phyloP scores from a whole-genome alignment of 441 rosid genomes.

The Populus trichocarpa region DNA sequence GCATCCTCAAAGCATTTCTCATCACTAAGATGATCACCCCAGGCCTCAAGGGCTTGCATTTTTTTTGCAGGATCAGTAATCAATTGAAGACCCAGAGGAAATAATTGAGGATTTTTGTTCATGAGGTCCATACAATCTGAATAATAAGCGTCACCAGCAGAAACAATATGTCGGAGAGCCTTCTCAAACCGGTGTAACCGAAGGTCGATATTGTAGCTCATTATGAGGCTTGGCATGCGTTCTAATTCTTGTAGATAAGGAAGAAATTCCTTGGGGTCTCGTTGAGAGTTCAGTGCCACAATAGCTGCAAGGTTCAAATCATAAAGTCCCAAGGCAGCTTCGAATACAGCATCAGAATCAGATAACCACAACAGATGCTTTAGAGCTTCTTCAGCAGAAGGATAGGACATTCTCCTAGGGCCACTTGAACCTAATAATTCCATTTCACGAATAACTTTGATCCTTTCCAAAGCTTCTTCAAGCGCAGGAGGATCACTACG shows the following conservation, averaged over 20 bases:
- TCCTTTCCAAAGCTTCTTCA: slow-evolving; percentile 80
- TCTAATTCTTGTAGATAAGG: slow-evolving; percentile 91
- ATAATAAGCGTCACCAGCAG: slow-evolving; percentile 70
- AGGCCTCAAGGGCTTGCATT: slow-evolving; percentile 71
- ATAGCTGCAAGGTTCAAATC: slow-evolving; percentile 97
- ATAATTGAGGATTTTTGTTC: slow-evolving; percentile 77
- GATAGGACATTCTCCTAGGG: slow-evolving; percentile 48
- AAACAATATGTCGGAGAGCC: slow-evolving; percentile 80
- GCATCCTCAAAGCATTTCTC: slow-evolving; percentile 82
- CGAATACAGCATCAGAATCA: slow-evolving; percentile 82
- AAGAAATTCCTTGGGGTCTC: slow-evolving; percentile 96
- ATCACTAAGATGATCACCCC: slow-evolving; percentile 83
- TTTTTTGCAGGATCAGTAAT: slow-evolving; percentile 57
- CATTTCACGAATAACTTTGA: slow-evolving; percentile 81
- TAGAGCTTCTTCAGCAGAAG: slow-evolving; percentile 92
- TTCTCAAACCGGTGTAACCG: slow-evolving; percentile 74
- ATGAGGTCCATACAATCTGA: slow-evolving; percentile 71
- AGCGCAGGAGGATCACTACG: slow-evolving; percentile 90
- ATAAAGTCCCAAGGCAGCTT: slow-evolving; percentile 92
- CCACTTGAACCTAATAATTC: slow-evolving; percentile 66
- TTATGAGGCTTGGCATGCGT: slow-evolving; percentile 56
- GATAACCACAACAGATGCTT: slow-evolving; percentile 95
- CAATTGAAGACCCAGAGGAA: slow-evolving; percentile 71
- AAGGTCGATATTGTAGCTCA: slow-evolving; percentile 82
- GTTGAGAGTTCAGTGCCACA: slow-evolving; percentile 90